Evolutionary conservation across 257 asterid genomes (phyloP), one percentile per base, ranked within the genome.

Genomic region (Nyctanthes arbortristis): DNA sequence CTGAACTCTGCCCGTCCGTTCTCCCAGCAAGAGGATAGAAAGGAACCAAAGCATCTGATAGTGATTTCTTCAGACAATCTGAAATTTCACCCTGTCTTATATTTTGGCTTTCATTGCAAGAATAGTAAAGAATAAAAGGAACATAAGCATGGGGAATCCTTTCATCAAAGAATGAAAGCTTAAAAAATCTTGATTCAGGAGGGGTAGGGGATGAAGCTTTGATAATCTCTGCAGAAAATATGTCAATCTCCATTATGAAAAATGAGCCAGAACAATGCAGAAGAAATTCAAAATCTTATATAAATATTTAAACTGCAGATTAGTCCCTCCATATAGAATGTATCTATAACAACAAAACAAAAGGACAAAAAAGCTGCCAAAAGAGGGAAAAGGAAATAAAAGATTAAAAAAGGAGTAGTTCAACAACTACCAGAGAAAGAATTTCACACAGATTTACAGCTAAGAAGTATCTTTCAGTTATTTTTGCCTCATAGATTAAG

Each of bases 21-120:
- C 91, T 80, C 20, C 96, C 96, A 0, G 94, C 90, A 66, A 87
- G 67, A 14, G 96, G 94, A 69, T 85, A 87, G 63, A 75, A 87
- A 4, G 31, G 70, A 10, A 83, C 78, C 0, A 87, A 75, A 32
- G 84, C 75, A 7, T 87, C 78, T 0, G 93, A 73, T 3, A 89
- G 39, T 0, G 91, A 85, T 7, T 16, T 45, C 79, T 76, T 89
- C 3, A 89, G 80, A 34, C 65, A 56, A 55, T 5, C 24, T 0
- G 57, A 75, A 56, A 79, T 75, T 31, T 79, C 70, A 24, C 71
- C n/a, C 37, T 45, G 84, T 27, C 39, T 60, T 62, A 67, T 56
- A 8, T 34, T 36, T 22, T 13, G 47, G 12, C 25, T 52, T 60
- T 65, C 65, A 3, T 29, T 33, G 58, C 6, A 12, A 47, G 71